Base-by-base conservation (phyloP, 1,284 basidiomycete species). In the Golubevia pallescens region DNA sequence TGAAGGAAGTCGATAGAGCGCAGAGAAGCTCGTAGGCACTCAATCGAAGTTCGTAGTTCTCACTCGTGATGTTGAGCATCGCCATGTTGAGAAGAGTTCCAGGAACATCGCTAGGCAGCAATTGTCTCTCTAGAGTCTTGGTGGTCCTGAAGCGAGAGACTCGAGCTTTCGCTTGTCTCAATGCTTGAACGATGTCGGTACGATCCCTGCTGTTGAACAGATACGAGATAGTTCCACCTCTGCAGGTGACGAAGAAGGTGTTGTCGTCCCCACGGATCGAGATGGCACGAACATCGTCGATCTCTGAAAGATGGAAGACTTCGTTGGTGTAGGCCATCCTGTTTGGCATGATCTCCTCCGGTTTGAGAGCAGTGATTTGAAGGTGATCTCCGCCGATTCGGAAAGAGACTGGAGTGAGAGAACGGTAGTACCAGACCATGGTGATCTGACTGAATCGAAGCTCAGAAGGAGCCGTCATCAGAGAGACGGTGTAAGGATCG, bases 81-180 rank as follows among this genome's bases (percentile, higher is more conserved):
- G 79, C 79, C 76, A 81, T 81, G 67, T 81, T 81, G 62, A 81
- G 74, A 67, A 81, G 63, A 23, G 78, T 80, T 38, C 79, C 79
- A 7, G 79, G 79, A 19, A 81, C 79, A 38, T 80, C 79, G 57
- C 73, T 76, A 8, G 79, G 79, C 38, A 77, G 69, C 42, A 80
- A 54, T 13, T 71, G 72, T 2, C 79, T 73, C 20, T 81, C 77
- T 16, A 70, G 63, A 2, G 73, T 56, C 21, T 68, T 73, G 61
- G 67, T 74, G 61, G 69, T 71, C 2, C 74, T 63, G 71, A 73
- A 75, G 58, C 73, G 70, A 52, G 74, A 73, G 4, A 78, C 73
- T 1, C 76, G 61, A 5, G 79, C 79, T 52, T 78, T 78, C n/a
- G 79, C 79, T 57, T 81, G 78, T 32, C 79, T 69, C 52, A 81